A percentile compares a stretch with the other conserved stretches of the same genome.
Evolutionary conservation across 2,329 filamentous ascomycete genomes (phyloP).

Genomic region (Periconia macrospinosa): DNA sequence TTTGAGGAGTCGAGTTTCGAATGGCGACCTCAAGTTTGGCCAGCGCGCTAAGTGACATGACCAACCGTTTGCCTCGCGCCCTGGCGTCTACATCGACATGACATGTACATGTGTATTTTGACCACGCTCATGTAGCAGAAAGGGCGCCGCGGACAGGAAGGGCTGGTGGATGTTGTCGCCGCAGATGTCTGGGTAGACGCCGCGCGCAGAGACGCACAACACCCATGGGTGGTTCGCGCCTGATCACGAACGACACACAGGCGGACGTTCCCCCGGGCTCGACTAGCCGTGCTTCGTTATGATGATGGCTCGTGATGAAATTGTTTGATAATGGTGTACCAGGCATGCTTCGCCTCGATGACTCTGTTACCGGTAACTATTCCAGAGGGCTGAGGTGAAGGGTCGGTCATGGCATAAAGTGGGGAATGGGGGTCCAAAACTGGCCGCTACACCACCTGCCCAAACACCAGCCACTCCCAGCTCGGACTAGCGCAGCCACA

Average conservation of each 20-base stretch:
- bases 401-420: no score
- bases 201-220: neutral
- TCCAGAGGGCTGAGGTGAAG: slow-evolving; percentile 3
- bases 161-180: neutral
- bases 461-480: slow-evolving; percentile 22
- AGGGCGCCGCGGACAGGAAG: neutral
- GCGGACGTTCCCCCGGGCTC: neutral
- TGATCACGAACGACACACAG: neutral
- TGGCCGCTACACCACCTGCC: no score
- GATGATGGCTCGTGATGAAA: neutral
- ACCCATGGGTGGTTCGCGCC: neutral
- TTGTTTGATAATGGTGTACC: neutral
- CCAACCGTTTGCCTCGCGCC: neutral
- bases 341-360: slow-evolving; percentile 15
- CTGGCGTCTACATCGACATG: neutral
- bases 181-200: neutral
- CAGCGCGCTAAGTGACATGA: slow-evolving; percentile 9
- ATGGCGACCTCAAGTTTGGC: slow-evolving; percentile 29
- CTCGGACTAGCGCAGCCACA: slow-evolving; percentile 7
- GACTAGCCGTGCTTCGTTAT: neutral
- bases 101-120: slow-evolving; percentile 2
- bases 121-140: slow-evolving; percentile 9
- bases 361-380: no score
- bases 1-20: slow-evolving; percentile 3
- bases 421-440: slow-evolving; percentile 11